Percentiles rank a stretch among this genome's conserved stretches.
Conservation (phyloP, 345 rosid genomes). For the Trapa bicornis region DNA sequence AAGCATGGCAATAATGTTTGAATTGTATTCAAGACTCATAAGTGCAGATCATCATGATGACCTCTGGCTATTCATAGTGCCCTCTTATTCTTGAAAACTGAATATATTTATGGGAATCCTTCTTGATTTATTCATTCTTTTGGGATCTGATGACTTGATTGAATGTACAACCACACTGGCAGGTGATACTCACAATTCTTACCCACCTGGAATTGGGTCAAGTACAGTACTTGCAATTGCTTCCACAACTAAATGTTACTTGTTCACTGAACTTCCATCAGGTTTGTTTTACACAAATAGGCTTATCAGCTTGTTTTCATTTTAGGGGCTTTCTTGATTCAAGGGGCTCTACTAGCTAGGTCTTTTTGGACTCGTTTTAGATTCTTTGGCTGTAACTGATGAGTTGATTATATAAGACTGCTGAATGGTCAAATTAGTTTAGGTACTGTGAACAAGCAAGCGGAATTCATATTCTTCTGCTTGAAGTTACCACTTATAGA, state of each 20-base stretch:
- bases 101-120: not conserved
- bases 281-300: slow-evolving; percentile 26
- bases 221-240: slow-evolving; percentile 55
- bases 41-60: not conserved
- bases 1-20: not conserved
- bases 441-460: not conserved
- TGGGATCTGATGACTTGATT: not conserved
- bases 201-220: slow-evolving; percentile 90
- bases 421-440: not conserved
- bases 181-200: slow-evolving; percentile 88
- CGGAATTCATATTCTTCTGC: not conserved
- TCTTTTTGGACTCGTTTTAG: not conserved
- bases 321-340: not conserved
- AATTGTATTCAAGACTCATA: not conserved
- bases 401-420: not conserved
- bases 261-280: slow-evolving; percentile 84
- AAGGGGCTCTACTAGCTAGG: not conserved
- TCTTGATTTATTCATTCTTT: not conserved
- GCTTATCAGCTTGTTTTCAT: not conserved
- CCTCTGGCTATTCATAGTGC: not conserved
- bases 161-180: slow-evolving; percentile 7
- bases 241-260: slow-evolving; percentile 60
- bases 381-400: not conserved
- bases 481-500: not conserved
- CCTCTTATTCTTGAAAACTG: not conserved